phyloP scores from a whole-genome alignment of 1,284 basidiomycete genomes.

The Ustilago hordei region DNA sequence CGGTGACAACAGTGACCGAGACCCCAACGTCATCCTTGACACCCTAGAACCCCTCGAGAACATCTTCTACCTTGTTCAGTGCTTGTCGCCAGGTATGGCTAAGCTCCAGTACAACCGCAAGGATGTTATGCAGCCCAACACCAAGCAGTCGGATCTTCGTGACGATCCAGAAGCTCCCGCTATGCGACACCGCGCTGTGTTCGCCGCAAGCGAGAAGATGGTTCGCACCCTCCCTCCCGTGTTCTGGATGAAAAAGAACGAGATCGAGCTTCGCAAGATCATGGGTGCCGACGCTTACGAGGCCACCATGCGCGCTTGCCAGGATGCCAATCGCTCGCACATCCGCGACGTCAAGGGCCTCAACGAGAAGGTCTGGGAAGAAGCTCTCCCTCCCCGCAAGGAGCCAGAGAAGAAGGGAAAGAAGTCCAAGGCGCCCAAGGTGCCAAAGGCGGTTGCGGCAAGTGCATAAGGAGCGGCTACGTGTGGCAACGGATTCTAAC shows the following conservation, averaged over 20 bases:
- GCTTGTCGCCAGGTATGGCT: conserved; percentile 61
- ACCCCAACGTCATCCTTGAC: conserved; percentile 62
- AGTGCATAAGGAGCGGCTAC: conserved; percentile 54
- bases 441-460: conserved; percentile 44
- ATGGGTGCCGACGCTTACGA: conserved; percentile 59
- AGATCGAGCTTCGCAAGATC: conserved; percentile 60
- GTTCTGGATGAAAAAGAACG: conserved; percentile 66
- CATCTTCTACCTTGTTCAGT: conserved; percentile 65
- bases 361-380: conserved; percentile 65
- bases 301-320: conserved; percentile 55
- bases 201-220: conserved; percentile 62
- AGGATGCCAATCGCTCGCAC: conserved; percentile 50
- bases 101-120: conserved; percentile 58
- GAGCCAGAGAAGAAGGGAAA: conserved; percentile 54
- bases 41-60: conserved; percentile 63
- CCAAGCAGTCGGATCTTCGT: conserved; percentile 58
- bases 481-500: conserved; percentile 44
- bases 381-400: conserved; percentile 50
- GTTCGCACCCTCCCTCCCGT: conserved; percentile 59
- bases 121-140: conserved; percentile 64
- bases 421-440: conserved; percentile 49
- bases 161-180: conserved; percentile 60
- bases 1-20: conserved; percentile 54
- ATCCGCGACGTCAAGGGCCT: conserved; percentile 61
- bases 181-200: conserved; percentile 61